phyloP scores from a whole-genome alignment of 352 stramenopile genomes.

The Phytophthora hibernalis region DNA sequence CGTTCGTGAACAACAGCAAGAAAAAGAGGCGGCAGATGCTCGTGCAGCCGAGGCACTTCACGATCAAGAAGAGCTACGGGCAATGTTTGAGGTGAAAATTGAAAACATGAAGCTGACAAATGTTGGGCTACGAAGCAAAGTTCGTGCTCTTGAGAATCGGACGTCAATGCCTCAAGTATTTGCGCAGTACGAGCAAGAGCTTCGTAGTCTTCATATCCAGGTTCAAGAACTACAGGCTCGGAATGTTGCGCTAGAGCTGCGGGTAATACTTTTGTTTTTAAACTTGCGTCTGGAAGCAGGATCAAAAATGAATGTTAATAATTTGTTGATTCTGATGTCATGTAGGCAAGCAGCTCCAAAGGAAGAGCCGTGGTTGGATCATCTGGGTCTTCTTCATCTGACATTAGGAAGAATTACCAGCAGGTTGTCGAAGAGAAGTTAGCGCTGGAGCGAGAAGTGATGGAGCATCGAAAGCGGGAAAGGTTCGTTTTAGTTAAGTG shows the following conservation, averaged over 20 bases:
- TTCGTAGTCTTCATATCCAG: constrained; percentile 57
- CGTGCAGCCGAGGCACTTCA: constrained; percentile 50
- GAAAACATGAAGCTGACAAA: constrained; percentile 81
- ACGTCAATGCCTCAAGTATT: constrained; percentile 62
- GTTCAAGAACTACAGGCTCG: constrained; percentile 62
- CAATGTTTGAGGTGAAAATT: constrained; percentile 73
- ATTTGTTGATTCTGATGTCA: background rate
- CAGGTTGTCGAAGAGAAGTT: constrained; percentile 65
- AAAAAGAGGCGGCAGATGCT: constrained; percentile 59
- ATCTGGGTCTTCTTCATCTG: constrained; percentile 27
- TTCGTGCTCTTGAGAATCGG: constrained; percentile 62
- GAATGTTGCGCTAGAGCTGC: constrained; percentile 75
- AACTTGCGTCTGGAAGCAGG: no score
- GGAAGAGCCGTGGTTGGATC: background rate
- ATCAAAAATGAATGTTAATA: no score
- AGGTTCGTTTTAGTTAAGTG: constrained; percentile 39
- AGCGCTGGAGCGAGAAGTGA: constrained; percentile 62
- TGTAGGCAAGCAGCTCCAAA: constrained; percentile 16
- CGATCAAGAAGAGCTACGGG: constrained; percentile 58
- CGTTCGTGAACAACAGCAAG: constrained; percentile 74
- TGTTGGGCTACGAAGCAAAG: constrained; percentile 69
- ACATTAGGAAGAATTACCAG: constrained; percentile 78
- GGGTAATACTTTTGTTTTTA: constrained; percentile 29
- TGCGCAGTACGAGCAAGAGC: constrained; percentile 78
- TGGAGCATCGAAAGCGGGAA: constrained; percentile 64